A percentile compares a stretch with the other conserved stretches of the same genome.
phyloP scores from a whole-genome alignment of 345 rosid species.

The Microthlaspi erraticum region DNA sequence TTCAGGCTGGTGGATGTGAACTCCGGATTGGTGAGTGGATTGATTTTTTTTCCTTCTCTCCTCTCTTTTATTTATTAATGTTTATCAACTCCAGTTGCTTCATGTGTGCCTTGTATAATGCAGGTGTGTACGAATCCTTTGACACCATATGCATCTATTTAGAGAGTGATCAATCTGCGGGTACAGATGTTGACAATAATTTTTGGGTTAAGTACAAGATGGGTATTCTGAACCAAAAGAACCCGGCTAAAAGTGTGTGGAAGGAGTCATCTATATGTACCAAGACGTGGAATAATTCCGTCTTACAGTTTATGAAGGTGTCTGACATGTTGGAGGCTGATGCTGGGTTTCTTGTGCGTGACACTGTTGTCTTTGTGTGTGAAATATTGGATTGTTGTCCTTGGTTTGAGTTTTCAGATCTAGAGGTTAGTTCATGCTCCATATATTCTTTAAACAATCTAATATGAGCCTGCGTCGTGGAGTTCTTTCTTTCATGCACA shows the following conservation, averaged over 20 bases:
- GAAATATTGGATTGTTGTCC: constrained; percentile 98
- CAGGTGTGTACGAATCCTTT: constrained; percentile 99
- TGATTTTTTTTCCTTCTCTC: constrained; percentile 28
- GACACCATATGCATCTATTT: constrained; percentile 98
- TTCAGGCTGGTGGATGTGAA: constrained; percentile 99
- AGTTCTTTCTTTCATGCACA: constrained; percentile 28
- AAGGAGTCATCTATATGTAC: constrained; percentile 99
- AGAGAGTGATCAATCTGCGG: constrained; percentile 96
- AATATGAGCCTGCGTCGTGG: constrained; percentile 4
- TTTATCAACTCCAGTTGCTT: constrained; percentile 41
- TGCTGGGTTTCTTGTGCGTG: constrained; percentile 99
- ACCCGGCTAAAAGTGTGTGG: constrained; percentile 94
- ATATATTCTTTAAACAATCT: constrained; percentile 12
- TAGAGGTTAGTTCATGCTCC: constrained; percentile 70
- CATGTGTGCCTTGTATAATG: constrained; percentile 45
- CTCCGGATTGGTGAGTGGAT: constrained; percentile 98
- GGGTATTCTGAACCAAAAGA: constrained; percentile 97
- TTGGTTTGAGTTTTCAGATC: constrained; percentile 94
- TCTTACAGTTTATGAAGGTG: constrained; percentile 98
- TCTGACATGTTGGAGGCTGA: constrained; percentile 98
- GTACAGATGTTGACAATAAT: constrained; percentile 92
- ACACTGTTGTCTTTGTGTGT: constrained; percentile 97
- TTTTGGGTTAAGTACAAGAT: constrained; percentile 99
- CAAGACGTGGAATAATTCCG: constrained; percentile 99
- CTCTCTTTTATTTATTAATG: constrained; percentile 30